Percentiles rank a stretch among this genome's conserved stretches.
Evolutionary conservation across 345 rosid species (phyloP).

Genomic region (Hibiscus tridactylites): DNA sequence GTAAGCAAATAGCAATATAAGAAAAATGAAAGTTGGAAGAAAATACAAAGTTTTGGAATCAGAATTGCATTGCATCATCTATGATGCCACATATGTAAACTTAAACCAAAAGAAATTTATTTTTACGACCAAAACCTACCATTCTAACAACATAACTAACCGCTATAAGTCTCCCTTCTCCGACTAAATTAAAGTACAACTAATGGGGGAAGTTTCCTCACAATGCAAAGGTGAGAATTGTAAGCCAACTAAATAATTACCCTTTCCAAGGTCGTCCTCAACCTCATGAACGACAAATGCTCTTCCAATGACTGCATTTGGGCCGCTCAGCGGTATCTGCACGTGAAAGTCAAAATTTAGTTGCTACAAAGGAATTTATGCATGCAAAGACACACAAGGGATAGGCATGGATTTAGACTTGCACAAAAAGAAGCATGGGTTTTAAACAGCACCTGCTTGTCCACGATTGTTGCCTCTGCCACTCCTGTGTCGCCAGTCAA

Average conservation of each 20-base stretch:
- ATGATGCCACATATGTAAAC: neutral
- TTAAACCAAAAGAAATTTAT: neutral
- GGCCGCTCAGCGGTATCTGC: slow-evolving; percentile 77
- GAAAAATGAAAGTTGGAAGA: neutral
- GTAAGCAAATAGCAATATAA: slow-evolving; percentile 12
- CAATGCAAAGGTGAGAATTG: neutral
- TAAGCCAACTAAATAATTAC: slow-evolving; percentile 24
- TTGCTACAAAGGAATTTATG: neutral
- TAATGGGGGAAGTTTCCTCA: neutral
- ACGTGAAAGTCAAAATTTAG: slow-evolving; percentile 11
- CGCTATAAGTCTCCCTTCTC: neutral
- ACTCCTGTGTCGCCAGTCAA: slow-evolving; percentile 37
- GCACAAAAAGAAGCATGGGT: neutral
- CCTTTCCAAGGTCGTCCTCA: slow-evolving; percentile 95
- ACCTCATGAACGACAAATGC: slow-evolving; percentile 96
- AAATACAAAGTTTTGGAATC: neutral
- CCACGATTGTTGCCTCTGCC: slow-evolving; percentile 84
- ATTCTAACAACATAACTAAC: neutral
- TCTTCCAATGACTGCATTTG: slow-evolving; percentile 73
- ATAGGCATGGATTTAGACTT: neutral
- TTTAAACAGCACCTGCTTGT: slow-evolving; percentile 48
- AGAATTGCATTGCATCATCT: no score
- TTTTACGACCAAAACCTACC: neutral
- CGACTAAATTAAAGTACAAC: neutral
- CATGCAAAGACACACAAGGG: neutral